Conservation (phyloP, 306 rosid species). For the Oxytropis ochrocephala region DNA sequence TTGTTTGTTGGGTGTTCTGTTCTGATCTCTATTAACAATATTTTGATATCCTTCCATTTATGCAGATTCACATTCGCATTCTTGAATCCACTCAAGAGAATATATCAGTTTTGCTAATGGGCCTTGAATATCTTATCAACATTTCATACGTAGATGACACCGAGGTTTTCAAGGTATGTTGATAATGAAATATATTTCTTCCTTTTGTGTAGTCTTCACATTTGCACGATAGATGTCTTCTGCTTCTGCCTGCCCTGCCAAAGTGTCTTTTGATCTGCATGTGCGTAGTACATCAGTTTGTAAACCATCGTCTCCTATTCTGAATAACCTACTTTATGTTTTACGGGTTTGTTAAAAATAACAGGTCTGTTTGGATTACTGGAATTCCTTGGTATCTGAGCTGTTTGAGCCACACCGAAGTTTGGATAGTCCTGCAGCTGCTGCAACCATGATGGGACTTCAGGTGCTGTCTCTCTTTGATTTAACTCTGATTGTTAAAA, state of each 20-base stretch:
- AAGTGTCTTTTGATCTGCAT: not conserved
- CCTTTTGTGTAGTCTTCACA: not conserved
- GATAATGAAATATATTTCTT: not conserved
- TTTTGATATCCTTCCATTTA: not conserved
- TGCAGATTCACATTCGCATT: conserved; percentile 76
- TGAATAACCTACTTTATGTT: not conserved
- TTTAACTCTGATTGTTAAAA: not conserved
- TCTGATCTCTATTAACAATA: not conserved
- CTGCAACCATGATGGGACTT: conserved; percentile 44
- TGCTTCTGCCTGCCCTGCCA: not conserved
- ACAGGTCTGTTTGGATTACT: conserved; percentile 95
- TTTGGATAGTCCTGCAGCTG: conserved; percentile 38
- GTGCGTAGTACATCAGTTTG: not conserved
- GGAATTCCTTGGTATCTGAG: conserved; percentile 88
- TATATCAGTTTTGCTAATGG: conserved; percentile 62
- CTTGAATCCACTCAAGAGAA: conserved; percentile 77
- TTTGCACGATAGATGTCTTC: not conserved
- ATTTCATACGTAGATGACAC: conserved; percentile 96
- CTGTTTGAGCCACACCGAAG: conserved; percentile 41
- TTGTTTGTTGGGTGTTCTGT: not conserved
- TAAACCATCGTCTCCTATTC: not conserved
- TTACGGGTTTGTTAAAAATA: conserved; percentile 6
- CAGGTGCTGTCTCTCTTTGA: conserved; percentile 48
- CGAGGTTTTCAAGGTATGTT: conserved; percentile 84
- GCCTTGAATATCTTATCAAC: conserved; percentile 91